Conservation (phyloP, 1,284 basidiomycete genomes). For the Trametes versicolor region DNA sequence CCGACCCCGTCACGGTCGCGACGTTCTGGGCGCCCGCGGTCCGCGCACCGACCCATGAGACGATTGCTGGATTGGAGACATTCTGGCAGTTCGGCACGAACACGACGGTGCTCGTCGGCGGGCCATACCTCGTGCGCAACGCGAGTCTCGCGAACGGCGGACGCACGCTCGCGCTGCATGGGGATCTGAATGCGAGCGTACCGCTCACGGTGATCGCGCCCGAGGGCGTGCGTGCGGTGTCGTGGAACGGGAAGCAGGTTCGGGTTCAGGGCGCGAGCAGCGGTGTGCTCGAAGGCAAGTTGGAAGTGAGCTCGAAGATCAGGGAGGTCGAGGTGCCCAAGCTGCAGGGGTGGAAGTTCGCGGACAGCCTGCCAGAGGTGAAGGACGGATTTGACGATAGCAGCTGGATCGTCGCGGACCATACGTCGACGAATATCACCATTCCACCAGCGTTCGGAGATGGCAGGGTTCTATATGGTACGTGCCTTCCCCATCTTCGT, state of each 20-base stretch:
- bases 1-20: conserved; percentile 68
- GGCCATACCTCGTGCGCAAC: conserved; percentile 64
- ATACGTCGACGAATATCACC: conserved; percentile 76
- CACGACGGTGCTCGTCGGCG: conserved; percentile 58
- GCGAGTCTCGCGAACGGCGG: conserved; percentile 51
- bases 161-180: conserved; percentile 51
- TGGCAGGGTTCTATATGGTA: conserved; percentile 72
- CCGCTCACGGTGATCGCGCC: conserved; percentile 63
- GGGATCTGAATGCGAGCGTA: conserved; percentile 57
- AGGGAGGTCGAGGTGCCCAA: conserved; percentile 44
- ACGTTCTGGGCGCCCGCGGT: conserved; percentile 65
- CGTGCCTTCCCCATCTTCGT: conserved; percentile 1
- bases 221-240: conserved; percentile 56
- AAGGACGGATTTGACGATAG: conserved; percentile 63
- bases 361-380: conserved; percentile 78
- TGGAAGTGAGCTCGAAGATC: conserved; percentile 33
- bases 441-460: conserved; percentile 76
- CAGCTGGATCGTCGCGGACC: conserved; percentile 71
- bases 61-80: conserved; percentile 45
- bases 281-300: conserved; percentile 38
- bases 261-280: conserved; percentile 38
- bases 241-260: conserved; percentile 75
- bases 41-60: conserved; percentile 35
- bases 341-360: conserved; percentile 73
- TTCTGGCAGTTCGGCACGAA: conserved; percentile 65